Evolutionary conservation across 768 basidiomycete species (phyloP).

Genomic region (Cubamyces sp.): DNA sequence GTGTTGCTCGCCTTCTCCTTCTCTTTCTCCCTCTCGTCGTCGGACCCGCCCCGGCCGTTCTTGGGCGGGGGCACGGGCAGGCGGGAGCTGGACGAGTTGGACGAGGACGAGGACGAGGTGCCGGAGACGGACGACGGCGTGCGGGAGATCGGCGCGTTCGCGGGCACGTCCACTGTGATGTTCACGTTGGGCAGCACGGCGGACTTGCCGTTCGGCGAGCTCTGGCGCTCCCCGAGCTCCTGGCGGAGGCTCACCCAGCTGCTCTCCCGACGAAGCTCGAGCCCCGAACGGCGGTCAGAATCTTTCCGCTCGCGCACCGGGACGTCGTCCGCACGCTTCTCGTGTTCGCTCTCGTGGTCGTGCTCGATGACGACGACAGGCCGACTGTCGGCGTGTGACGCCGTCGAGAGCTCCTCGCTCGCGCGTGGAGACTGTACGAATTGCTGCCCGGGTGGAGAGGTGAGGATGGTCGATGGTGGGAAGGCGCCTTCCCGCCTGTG

Average conservation of each 20-base stretch:
- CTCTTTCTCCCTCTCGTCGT: slow-evolving; percentile 19
- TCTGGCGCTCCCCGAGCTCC: slow-evolving; percentile 8
- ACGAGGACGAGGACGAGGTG: slow-evolving; percentile 18
- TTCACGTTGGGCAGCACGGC: slow-evolving; percentile 3
- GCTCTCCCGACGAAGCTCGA: slow-evolving; percentile 30
- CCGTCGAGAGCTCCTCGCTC: neutral
- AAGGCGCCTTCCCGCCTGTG: slow-evolving; percentile 70
- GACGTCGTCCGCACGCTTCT: neutral
- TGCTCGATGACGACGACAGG: slow-evolving; percentile 23
- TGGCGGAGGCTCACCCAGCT: slow-evolving; percentile 36
- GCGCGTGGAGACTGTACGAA: slow-evolving; percentile 24
- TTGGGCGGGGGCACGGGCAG: slow-evolving; percentile 27
- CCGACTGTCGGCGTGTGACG: neutral
- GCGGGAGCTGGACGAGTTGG: slow-evolving; percentile 15
- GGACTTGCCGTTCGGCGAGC: slow-evolving; percentile 30
- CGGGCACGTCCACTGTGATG: neutral
- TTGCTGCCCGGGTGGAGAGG: slow-evolving; percentile 13
- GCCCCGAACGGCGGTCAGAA: slow-evolving; percentile 15
- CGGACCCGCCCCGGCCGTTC: slow-evolving; percentile 18
- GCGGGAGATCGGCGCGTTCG: slow-evolving; percentile 4
- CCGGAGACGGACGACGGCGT: slow-evolving; percentile 20
- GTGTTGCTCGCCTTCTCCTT: neutral
- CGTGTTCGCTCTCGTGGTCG: slow-evolving; percentile 4
- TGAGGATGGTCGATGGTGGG: slow-evolving; percentile 45
- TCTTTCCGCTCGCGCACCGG: slow-evolving; percentile 7